Evolutionary conservation across 345 rosid species (phyloP).

Genomic region (Turnera subulata): DNA sequence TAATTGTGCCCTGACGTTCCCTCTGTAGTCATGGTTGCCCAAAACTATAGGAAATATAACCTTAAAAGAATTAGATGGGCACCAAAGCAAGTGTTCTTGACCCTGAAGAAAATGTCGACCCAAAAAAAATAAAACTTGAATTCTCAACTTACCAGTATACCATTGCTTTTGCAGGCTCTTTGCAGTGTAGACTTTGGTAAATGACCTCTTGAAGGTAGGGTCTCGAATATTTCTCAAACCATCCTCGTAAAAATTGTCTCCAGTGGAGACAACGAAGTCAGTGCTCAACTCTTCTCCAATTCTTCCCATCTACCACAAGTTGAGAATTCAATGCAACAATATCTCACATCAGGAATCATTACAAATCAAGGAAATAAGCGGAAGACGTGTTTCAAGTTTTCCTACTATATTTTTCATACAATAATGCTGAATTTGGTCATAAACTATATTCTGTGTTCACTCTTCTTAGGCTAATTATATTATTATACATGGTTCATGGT

Average conservation of each 20-base stretch:
- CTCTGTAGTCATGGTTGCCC: slow-evolving; percentile 84
- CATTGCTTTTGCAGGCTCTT: slow-evolving; percentile 45
- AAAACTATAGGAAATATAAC: too few relatives aligned
- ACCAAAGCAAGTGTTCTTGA: too few relatives aligned
- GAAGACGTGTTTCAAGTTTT: too few relatives aligned
- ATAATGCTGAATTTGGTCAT: too few relatives aligned
- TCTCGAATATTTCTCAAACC: slow-evolving; percentile 48
- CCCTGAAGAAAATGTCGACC: too few relatives aligned
- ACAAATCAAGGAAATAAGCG: too few relatives aligned
- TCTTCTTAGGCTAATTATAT: too few relatives aligned
- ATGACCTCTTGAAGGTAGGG: slow-evolving; percentile 37
- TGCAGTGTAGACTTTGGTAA: slow-evolving; percentile 38
- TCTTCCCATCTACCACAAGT: slow-evolving; percentile 58
- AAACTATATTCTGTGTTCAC: too few relatives aligned
- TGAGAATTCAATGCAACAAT: neutral
- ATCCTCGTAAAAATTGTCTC: slow-evolving; percentile 50
- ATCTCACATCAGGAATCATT: too few relatives aligned
- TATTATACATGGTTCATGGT: too few relatives aligned
- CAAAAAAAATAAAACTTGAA: neutral
- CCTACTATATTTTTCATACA: too few relatives aligned
- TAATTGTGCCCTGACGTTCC: slow-evolving; percentile 59
- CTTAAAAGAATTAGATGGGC: too few relatives aligned
- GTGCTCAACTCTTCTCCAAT: slow-evolving; percentile 35
- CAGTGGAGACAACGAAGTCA: slow-evolving; percentile 45
- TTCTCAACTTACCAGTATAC: slow-evolving; percentile 33